These are phyloP conservation scores for Triticum dicoccoides DNA, from an alignment of 176 grass and related monocot genomes.

Conservation along the genomic window DNA sequence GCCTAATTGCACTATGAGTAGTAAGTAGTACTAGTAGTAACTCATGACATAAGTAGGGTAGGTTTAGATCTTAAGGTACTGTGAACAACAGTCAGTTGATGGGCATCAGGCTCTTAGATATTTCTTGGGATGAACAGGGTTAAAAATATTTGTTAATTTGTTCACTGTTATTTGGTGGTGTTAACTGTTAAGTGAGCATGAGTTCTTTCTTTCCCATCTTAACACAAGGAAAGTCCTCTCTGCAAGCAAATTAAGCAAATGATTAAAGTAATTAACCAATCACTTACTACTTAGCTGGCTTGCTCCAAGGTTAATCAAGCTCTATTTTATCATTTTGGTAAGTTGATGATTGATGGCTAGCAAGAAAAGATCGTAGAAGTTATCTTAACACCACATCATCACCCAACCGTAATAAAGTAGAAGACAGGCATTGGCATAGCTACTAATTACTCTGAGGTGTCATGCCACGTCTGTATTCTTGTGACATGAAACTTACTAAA, in stretches of 20 bases:
- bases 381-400: conserved; percentile 33
- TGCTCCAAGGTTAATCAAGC: neutral
- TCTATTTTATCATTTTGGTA: conserved; percentile 28
- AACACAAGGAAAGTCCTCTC: neutral
- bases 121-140: neutral
- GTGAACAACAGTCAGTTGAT: neutral
- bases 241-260: neutral
- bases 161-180: neutral
- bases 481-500: neutral
- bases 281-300: conserved; percentile 11
- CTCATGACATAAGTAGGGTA: neutral
- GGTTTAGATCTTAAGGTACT: neutral
- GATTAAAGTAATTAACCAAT: neutral
- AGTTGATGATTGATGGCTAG: conserved; percentile 36
- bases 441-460: conserved; percentile 22
- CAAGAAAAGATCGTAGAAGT: neutral
- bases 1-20: neutral
- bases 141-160: neutral
- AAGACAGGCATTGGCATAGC: conserved; percentile 6
- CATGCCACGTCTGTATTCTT: conserved; percentile 23
- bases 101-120: neutral
- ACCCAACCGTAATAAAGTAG: conserved; percentile 31
- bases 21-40: neutral
- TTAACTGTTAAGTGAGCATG: neutral
- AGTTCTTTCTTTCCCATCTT: too few relatives aligned